Evolutionary conservation across 1,284 basidiomycete genomes (phyloP).

Genomic region (Phenoliferia sp.): DNA sequence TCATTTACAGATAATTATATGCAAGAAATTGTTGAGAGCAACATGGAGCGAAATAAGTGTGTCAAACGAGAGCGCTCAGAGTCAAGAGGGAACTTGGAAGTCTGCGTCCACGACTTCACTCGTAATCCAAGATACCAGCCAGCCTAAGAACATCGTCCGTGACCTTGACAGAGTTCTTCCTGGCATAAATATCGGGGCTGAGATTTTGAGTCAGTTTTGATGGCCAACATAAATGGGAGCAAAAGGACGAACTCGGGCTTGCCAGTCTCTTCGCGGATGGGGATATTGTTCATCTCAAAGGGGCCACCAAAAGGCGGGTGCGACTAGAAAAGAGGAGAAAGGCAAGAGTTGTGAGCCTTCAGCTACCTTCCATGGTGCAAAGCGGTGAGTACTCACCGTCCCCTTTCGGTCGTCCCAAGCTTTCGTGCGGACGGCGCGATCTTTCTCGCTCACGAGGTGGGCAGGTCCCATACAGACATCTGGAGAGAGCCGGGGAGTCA

Average conservation of each 20-base stretch:
- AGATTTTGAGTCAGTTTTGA: neutral
- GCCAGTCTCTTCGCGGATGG: slow-evolving; percentile 10
- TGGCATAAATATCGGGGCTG: neutral
- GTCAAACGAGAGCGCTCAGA: no score
- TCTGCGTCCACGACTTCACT: neutral
- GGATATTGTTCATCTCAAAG: neutral
- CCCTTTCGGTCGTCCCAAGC: neutral
- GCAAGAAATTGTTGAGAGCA: no score
- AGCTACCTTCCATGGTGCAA: neutral
- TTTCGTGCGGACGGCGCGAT: neutral
- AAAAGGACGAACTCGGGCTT: slow-evolving; percentile 7
- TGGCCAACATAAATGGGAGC: neutral
- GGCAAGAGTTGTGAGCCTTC: neutral
- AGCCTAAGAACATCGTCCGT: slow-evolving; percentile 11
- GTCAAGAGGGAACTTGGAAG: no score
- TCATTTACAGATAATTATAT: no score
- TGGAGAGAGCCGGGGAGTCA: neutral
- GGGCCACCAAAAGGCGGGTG: slow-evolving; percentile 4
- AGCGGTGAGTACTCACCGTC: neutral
- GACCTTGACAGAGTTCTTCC: slow-evolving; percentile 8
- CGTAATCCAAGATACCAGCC: neutral
- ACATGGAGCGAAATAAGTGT: no score
- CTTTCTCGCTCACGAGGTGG: neutral
- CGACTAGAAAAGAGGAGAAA: neutral
- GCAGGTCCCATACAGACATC: slow-evolving; percentile 18